Conservation (phyloP, 176 grass and related monocot species). For the Echinochloa phyllopogon region DNA sequence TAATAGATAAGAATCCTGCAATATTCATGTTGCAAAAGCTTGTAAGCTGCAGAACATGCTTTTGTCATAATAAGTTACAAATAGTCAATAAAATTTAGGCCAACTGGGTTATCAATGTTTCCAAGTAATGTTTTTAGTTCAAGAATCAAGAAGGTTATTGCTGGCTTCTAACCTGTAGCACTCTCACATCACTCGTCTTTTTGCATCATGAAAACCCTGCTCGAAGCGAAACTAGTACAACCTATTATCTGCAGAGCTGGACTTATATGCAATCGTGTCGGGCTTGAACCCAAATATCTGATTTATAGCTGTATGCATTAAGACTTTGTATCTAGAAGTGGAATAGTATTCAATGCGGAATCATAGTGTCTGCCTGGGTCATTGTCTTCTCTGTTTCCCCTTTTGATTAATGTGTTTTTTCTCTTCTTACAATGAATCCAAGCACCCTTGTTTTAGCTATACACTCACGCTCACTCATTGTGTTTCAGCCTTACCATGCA, state of each 20-base stretch:
- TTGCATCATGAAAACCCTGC: background rate
- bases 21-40: background rate
- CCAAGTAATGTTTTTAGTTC: background rate
- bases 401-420: background rate
- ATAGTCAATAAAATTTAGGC: background rate
- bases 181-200: background rate
- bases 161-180: background rate
- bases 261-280: background rate
- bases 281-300: background rate
- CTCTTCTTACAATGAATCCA: background rate
- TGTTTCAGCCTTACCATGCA: background rate
- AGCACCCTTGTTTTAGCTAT: background rate
- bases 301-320: conserved; percentile 4
- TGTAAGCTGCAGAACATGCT: background rate
- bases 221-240: background rate
- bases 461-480: background rate
- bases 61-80: background rate
- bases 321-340: background rate
- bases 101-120: background rate
- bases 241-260: background rate
- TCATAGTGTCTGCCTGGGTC: conserved; percentile 1
- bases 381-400: background rate
- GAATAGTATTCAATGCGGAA: background rate
- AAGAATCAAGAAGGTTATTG: background rate
- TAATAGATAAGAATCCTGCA: background rate